A percentile compares a stretch with the other conserved stretches of the same genome.
Conservation (phyloP, 352 stramenopile species). For the Globisporangium acanthophoron region DNA sequence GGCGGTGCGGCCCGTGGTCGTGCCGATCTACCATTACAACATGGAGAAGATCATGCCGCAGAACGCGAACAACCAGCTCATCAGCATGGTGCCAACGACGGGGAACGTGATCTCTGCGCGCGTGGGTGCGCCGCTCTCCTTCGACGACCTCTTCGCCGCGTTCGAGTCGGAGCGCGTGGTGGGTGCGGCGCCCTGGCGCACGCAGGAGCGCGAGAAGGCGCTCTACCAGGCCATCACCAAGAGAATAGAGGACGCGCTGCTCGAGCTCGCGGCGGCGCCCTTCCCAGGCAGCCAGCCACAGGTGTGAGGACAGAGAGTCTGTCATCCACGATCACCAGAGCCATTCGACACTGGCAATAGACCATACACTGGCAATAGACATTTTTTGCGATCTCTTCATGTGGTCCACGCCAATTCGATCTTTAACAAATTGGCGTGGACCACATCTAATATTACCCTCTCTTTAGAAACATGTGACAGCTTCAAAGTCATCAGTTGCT, state of each 20-base stretch:
- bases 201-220: slow-evolving; percentile 55
- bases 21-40: slow-evolving; percentile 85
- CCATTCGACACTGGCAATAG: too few species aligned
- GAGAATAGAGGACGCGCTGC: slow-evolving; percentile 75
- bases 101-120: slow-evolving; percentile 48
- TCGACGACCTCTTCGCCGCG: slow-evolving; percentile 76
- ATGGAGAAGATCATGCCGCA: slow-evolving; percentile 87
- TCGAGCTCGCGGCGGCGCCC: slow-evolving; percentile 45
- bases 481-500: too few species aligned
- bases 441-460: too few species aligned
- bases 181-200: slow-evolving; percentile 44
- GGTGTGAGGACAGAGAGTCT: too few species aligned
- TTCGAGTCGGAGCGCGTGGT: slow-evolving; percentile 43
- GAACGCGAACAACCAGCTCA: slow-evolving; percentile 65
- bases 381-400: too few species aligned
- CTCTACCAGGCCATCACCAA: slow-evolving; percentile 83
- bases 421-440: too few species aligned
- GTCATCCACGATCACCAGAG: too few species aligned
- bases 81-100: slow-evolving; percentile 51
- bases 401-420: too few species aligned
- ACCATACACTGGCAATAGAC: too few species aligned
- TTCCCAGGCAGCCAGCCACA: background rate
- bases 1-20: slow-evolving; percentile 57
- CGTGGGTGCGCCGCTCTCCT: slow-evolving; percentile 72
- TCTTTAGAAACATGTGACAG: too few species aligned